Conservation (phyloP, 176 grass and related monocot species). For the Dendrocalamus sinicus region DNA sequence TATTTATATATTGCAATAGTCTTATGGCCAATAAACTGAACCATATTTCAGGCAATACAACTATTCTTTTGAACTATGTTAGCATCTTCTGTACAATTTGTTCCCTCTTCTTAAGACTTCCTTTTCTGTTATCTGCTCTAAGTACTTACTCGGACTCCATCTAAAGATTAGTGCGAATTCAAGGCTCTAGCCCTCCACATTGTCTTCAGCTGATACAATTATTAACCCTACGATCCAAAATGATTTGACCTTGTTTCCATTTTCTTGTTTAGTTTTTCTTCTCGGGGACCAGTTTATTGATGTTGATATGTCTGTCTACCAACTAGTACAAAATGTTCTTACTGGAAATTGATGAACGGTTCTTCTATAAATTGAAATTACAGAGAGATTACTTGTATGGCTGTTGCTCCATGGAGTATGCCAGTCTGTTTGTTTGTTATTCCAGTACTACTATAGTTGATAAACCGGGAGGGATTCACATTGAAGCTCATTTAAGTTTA, state of each 20-base stretch:
- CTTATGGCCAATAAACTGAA: neutral
- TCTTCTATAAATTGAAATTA: neutral
- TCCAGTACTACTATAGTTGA: slow-evolving; percentile 6
- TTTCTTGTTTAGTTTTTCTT: slow-evolving; percentile 12
- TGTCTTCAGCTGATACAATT: slow-evolving; percentile 7
- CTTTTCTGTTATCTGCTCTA: slow-evolving; percentile 20
- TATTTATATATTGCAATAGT: slow-evolving; percentile 15
- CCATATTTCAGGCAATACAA: neutral
- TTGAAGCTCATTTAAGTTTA: slow-evolving; percentile 8
- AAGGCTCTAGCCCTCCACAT: neutral
- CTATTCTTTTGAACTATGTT: slow-evolving; percentile 28
- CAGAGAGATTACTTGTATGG: neutral
- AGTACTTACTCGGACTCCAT: neutral
- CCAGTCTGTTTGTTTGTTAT: neutral
- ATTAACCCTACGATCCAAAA: slow-evolving; percentile 3
- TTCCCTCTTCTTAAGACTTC: neutral
- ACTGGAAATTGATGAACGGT: slow-evolving; percentile 2
- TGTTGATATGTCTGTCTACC: slow-evolving; percentile 12
- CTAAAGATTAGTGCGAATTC: neutral
- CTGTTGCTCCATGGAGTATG: neutral
- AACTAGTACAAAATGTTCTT: neutral
- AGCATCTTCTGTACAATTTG: neutral
- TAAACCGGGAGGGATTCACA: neutral
- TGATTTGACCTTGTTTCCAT: neutral
- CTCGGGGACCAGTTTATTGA: neutral